phyloP scores from a whole-genome alignment of 306 rosid genomes.

The Castanea sativa region DNA sequence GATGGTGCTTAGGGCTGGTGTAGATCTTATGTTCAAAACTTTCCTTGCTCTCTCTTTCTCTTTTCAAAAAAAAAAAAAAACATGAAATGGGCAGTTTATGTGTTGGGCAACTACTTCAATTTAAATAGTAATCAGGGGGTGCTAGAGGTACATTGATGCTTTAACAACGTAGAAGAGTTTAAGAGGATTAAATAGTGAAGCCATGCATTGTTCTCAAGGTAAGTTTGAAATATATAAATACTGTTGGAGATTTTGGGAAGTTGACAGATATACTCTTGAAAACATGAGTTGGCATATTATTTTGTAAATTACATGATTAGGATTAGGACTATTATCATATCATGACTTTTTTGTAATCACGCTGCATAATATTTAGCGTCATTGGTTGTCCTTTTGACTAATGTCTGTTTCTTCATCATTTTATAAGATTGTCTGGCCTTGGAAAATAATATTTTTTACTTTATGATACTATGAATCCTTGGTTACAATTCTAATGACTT shows the following conservation, averaged over 20 bases:
- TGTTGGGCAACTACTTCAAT: not conserved
- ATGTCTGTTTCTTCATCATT: not conserved
- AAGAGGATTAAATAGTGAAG: not conserved
- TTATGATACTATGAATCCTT: not conserved
- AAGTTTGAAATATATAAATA: too few relatives aligned
- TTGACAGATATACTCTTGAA: not conserved
- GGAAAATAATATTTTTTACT: not conserved
- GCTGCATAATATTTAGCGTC: not conserved
- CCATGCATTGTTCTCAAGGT: not conserved
- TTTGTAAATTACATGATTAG: not conserved
- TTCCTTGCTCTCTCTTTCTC: not conserved
- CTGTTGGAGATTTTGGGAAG: not conserved
- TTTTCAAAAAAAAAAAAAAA: not conserved
- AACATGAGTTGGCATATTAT: not conserved
- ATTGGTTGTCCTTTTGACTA: not conserved
- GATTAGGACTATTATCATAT: not conserved
- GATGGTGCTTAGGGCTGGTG: too few relatives aligned
- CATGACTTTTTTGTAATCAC: not conserved
- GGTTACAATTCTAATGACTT: not conserved
- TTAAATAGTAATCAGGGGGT: not conserved
- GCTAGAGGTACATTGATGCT: not conserved
- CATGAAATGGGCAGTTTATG: not conserved
- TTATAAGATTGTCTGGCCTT: not conserved
- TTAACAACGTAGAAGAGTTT: not conserved
- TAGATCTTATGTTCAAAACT: not conserved